Evolutionary conservation across 768 basidiomycete genomes (phyloP).

Genomic region (Dentipellis sp.): DNA sequence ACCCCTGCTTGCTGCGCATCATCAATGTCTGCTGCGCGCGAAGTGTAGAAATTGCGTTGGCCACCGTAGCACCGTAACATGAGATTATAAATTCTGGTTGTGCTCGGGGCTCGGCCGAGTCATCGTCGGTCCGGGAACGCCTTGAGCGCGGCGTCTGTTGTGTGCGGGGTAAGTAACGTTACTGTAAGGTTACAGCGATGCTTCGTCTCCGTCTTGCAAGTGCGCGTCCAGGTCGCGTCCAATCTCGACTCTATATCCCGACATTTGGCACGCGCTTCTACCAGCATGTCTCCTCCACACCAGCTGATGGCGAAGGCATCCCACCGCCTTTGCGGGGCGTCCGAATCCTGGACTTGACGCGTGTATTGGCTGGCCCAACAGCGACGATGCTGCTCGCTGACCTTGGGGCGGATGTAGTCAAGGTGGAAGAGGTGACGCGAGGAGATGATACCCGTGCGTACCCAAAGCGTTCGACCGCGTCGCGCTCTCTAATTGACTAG

Average conservation of each 20-base stretch:
- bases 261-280: background rate
- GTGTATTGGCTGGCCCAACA: slow-evolving; percentile 87
- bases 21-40: too few species aligned
- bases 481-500: background rate
- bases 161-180: too few species aligned
- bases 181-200: too few species aligned
- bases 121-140: too few species aligned
- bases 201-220: too few species aligned
- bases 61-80: too few species aligned
- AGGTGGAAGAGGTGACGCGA: slow-evolving; percentile 70
- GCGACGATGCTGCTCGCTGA: slow-evolving; percentile 93
- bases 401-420: slow-evolving; percentile 88
- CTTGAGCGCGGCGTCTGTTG: too few species aligned
- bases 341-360: slow-evolving; percentile 80
- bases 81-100: too few species aligned
- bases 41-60: too few species aligned
- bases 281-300: background rate
- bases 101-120: too few species aligned
- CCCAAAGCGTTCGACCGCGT: background rate
- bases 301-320: slow-evolving; percentile 35
- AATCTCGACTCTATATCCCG: background rate
- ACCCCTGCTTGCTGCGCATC: too few species aligned
- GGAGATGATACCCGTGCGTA: slow-evolving; percentile 85
- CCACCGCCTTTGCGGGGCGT: slow-evolving; percentile 74
- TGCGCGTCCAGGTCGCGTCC: too few species aligned